Evolutionary conservation across 2,329 filamentous ascomycete species (phyloP), one percentile per base, ranked within the genome.

Genomic region (Cordyceps farinosa): DNA sequence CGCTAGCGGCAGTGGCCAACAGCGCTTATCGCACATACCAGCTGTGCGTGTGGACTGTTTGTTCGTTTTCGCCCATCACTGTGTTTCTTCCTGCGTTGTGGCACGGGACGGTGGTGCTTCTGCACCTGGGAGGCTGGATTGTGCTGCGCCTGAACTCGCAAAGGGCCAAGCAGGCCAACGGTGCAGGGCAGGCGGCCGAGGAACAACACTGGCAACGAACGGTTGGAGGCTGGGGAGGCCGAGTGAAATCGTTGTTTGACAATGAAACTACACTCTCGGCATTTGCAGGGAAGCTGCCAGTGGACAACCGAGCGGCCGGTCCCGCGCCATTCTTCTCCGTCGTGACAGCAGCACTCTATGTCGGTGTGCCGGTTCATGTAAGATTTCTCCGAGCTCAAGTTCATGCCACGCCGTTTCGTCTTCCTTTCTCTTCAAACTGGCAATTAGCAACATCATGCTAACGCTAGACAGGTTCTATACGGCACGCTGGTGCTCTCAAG

Each of bases 11-110:
- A 7, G 50, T 47, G 3, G 59, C 40, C 29, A 61, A 61, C 40
- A 61, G 50, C n/a, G 59, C 50, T 5, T 61, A 61, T 17, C 59
- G 48, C 42, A 61, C 59, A 11, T 61, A 61, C 36, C 59, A 61
- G 50, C 22, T 54, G 30, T 61, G 59, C 22, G n/a, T 61, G 3
- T 61, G 50, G 59, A 61, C 59, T 0, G 59, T 61, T 11, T 61
- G 59, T 30, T 29, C 59, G 2, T 53, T 61, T n/a, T 45, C 50
- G n/a, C 50, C 59, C 7, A 61, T 40, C 10, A 36, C 29, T 3
- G 58, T 47, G 15, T 61, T 47, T 22, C 50, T 61, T 0, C 59
- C 50, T 17, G 59, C 50, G 22, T 29, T 61, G 15, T 53, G 50
- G 58, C 58, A 61, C 15, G 58, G 22, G 2, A 47, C 40, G 15